A percentile compares a stretch with the other conserved stretches of the same genome.
Evolutionary conservation across 129 eudicot genomes (phyloP).

Genomic region (Glebionis coronaria): DNA sequence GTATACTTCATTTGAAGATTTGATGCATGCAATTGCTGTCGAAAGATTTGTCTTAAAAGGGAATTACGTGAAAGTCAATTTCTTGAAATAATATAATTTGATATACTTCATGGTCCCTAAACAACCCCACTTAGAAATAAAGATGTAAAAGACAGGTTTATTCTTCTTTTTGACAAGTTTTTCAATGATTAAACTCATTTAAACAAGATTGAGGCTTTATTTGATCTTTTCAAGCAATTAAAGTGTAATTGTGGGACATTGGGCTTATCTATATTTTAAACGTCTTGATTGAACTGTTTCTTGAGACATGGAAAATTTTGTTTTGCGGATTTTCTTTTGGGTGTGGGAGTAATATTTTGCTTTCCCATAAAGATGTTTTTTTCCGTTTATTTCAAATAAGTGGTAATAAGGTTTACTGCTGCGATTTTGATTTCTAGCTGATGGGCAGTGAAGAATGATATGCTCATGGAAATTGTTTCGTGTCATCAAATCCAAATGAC

Average conservation of each 20-base stretch:
- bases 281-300: background rate
- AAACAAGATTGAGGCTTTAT: conserved; percentile 18
- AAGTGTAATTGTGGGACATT: conserved; percentile 11
- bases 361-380: no score
- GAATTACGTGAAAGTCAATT: conserved; percentile 12
- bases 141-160: background rate
- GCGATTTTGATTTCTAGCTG: conserved; percentile 10
- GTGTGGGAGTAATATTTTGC: no score
- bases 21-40: conserved; percentile 11
- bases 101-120: conserved; percentile 11
- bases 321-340: conserved; percentile 3
- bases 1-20: background rate
- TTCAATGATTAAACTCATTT: conserved; percentile 7
- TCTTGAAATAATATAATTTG: conserved; percentile 20
- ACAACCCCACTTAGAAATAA: conserved; percentile 18
- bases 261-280: background rate
- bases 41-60: conserved; percentile 20
- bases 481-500: conserved; percentile 3
- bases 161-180: background rate
- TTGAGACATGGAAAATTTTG: background rate
- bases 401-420: conserved; percentile 1
- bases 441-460: background rate
- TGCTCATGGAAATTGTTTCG: conserved; percentile 14
- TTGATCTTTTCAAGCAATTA: background rate
- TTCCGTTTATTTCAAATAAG: background rate